Evolutionary conservation across 2,329 filamentous ascomycete species (phyloP), one percentile per base, ranked within the genome.

Genomic region (Raffaelea ambrosiae): DNA sequence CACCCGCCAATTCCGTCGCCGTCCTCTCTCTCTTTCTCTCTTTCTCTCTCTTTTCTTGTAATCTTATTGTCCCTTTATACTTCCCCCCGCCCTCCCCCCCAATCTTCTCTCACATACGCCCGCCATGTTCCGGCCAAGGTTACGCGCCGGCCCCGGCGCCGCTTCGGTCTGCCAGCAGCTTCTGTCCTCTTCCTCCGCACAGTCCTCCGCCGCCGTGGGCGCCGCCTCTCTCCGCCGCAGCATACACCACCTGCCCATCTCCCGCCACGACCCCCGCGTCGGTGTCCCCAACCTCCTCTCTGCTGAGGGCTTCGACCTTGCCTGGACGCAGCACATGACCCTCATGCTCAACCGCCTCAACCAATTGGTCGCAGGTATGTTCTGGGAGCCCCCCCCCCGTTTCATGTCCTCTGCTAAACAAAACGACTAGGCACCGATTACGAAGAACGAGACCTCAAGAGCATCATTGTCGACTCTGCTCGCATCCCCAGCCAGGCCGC

Each of bases 301-400:
- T 26, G 64, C 74, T 2, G 71, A 76, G 44, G 86, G 79, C 47
- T 94, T 86, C 66, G 69, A 84, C 48, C 76, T 87, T 47, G 83
- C 89, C 44, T 98, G 88, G 83, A 83, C 76, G 31, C 73, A 89
- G 60, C 95, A 96, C 69, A 89, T 95, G 74, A 62, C 70, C 35
- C 67, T 84, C 55, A 73, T 91, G 59, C 65, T 90, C 46, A 73
- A 88, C 53, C 86, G 85, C 66, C 76, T 97, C 63, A 94, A 94
- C 66, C 67, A 72, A 49, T 65, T 86, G 59, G 84, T 79, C 52
- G 79, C 76, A 54, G 89, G 90, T 89, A 74, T 56, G 74, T 33
- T 43, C 48, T 44, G 9, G 46, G 20, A 3, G 10, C 8, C 40
- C 21, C 16, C 21, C 29, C 23, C 18, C 16, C 22, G 22, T 41